Percentiles rank a stretch among this genome's conserved stretches.
Conservation (phyloP, 306 rosid species). For the Fagus sylvatica region DNA sequence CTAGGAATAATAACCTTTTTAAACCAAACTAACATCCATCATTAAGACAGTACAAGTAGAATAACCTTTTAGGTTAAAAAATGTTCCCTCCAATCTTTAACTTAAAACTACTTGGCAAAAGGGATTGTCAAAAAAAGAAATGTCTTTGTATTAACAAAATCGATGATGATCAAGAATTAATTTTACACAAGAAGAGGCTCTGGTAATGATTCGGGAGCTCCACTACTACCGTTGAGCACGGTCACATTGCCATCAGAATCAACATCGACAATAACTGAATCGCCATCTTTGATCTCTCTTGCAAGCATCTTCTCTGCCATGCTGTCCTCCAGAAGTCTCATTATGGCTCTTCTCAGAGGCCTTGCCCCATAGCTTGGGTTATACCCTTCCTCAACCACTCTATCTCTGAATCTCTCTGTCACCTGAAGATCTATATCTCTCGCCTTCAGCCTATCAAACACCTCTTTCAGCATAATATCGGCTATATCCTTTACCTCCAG, state of each 20-base stretch:
- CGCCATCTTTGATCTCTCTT: constrained; percentile 87
- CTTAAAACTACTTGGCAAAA: neutral
- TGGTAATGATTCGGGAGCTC: constrained; percentile 57
- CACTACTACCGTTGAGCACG: constrained; percentile 77
- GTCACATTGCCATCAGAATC: constrained; percentile 91
- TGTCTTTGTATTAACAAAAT: neutral
- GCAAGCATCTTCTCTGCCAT: constrained; percentile 99
- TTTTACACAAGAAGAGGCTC: constrained; percentile 56
- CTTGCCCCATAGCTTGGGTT: constrained; percentile 95
- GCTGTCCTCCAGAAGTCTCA: constrained; percentile 93
- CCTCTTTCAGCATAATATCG: constrained; percentile 91
- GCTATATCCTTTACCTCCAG: constrained; percentile 91
- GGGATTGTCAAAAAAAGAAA: neutral
- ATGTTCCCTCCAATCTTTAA: neutral
- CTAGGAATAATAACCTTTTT: too few species aligned
- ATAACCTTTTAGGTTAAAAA: too few species aligned
- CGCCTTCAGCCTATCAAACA: constrained; percentile 68
- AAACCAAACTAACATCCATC: too few species aligned
- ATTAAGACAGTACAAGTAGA: too few species aligned
- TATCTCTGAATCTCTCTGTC: constrained; percentile 83
- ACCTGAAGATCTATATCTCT: constrained; percentile 83
- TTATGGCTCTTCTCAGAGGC: constrained; percentile 90
- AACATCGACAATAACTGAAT: constrained; percentile 85
- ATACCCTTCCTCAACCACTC: constrained; percentile 89
- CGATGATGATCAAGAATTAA: neutral